Base-by-base conservation (phyloP, 1,284 basidiomycete species). In the Ustilago trichophora region DNA sequence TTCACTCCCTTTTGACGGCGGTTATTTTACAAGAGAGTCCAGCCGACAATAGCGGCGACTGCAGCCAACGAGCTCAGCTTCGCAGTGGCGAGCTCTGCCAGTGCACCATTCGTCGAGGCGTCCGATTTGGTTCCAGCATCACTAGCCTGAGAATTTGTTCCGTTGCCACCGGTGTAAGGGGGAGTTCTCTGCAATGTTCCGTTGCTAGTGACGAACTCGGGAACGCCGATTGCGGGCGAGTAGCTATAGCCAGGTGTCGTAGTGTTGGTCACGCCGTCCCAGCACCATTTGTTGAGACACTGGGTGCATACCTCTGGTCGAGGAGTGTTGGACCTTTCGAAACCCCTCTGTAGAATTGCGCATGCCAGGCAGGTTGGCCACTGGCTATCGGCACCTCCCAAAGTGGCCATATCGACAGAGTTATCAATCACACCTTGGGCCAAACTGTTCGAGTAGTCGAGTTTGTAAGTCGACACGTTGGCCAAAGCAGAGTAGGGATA, bases 401-500 rank as follows among this genome's bases (percentile, higher is more conserved):
- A 47, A 27, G 78, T 76, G 5, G 77, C 76, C 6, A 77, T 60
- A 2, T 69, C 62, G 27, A 80, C 62, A 16, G 70, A 64, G 26
- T 82, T 80, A 44, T 82, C 75, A 19, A 80, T 56, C 13, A 79
- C 57, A 2, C 18, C 26, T 52, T 80, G 78, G 8, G 68, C 49
- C 27, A 76, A 45, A 11, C 11, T 8, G 15, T 13, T n/a, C 19
- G 55, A 51, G 68, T 85, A 85, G 32, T 72, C 55, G 40, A 84
- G 78, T 75, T 82, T 57, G 64, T 27, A 80, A 5, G 78, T 80
- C 31, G 68, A 75, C 13, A 63, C 57, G 53, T 80, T 80, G 21
- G 63, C 58, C 8, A 58, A 35, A 12, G 55, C 70, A 26, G 74
- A 74, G 82, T 83, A 85, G 18, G 85, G 85, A 66, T 85, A 85